Conservation (phyloP, 1,284 basidiomycete species). For the Leccinum pachyderme region DNA sequence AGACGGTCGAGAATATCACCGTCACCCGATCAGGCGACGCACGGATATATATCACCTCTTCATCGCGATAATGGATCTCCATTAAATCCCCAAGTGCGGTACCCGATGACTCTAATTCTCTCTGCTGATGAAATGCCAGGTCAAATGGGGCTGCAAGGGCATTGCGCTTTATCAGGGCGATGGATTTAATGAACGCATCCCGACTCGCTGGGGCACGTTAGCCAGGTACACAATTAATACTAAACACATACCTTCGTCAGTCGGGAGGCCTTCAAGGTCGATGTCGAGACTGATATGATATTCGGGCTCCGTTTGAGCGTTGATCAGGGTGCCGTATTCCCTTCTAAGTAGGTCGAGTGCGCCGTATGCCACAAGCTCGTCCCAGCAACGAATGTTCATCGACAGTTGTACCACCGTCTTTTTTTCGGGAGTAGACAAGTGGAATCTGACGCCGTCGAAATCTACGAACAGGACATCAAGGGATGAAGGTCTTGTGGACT, state of each 20-base stretch:
- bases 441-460: constrained; percentile 96
- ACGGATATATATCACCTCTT: constrained; percentile 96
- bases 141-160: constrained; percentile 96
- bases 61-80: constrained; percentile 92
- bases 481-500: constrained; percentile 68
- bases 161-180: constrained; percentile 91
- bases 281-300: constrained; percentile 89
- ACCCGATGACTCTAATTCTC: constrained; percentile 71
- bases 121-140: constrained; percentile 84
- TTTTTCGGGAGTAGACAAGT: constrained; percentile 82
- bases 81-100: constrained; percentile 80
- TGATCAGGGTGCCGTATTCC: constrained; percentile 80
- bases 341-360: constrained; percentile 79
- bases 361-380: constrained; percentile 87
- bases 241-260: constrained; percentile 66
- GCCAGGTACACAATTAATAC: not conserved
- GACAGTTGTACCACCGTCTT: constrained; percentile 84
- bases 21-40: constrained; percentile 95
- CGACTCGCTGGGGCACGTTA: constrained; percentile 60
- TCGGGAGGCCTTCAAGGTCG: constrained; percentile 84
- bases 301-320: constrained; percentile 69
- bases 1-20: constrained; percentile 96
- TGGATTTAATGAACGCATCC: constrained; percentile 75
- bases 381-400: constrained; percentile 98
- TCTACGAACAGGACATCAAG: constrained; percentile 97